Evolutionary conservation across 768 basidiomycete species (phyloP), one percentile per base, ranked within the genome.

Genomic region (Psilocybe cyanescens): DNA sequence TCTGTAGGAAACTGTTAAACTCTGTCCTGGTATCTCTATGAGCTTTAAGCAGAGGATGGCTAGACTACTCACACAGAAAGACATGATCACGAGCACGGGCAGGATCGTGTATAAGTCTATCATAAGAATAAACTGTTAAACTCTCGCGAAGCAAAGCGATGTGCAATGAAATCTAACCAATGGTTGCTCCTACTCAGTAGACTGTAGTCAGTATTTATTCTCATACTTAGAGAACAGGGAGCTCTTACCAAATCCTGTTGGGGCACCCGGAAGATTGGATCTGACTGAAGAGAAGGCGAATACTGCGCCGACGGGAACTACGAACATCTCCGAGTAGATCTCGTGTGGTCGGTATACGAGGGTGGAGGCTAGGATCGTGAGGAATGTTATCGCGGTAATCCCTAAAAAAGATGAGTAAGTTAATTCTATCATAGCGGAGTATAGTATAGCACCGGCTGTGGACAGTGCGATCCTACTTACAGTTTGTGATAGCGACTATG

Each of bases 201-300:
- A 24, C 24, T 24, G 24, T 24, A 24, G 24, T 24, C 24, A 24
- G 24, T 24, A 24, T 24, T 24, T 24, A 24, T 24, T 24, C 24
- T 24, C 24, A 24, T 24, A 24, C 24, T 24, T 24, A 24, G 31
- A 47, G 11, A 31, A 49, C 30, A 17, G 29, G 33, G 33, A 35
- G 6, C 7, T 35, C 76, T 55, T 52, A 68, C 70, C 71, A 61
- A 72, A 72, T 9, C 68, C 68, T 37, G 33, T 8, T 7, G 68
- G 71, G 6, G 70, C 70, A 0, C 71, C 70, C 2, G 71, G 70
- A 14, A 71, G 46, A 51, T 66, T 67, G 2, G 62, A 35, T 50
- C 71, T 55, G 7, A 72, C 62, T 1, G 67, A 64, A 1, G 71
- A 65, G 24, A 72, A 68, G 7, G 71, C 71, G 58, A 72, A 72